Base-by-base conservation (phyloP, 805 yeast genomes). In the Tetrapisispora arboricola region DNA sequence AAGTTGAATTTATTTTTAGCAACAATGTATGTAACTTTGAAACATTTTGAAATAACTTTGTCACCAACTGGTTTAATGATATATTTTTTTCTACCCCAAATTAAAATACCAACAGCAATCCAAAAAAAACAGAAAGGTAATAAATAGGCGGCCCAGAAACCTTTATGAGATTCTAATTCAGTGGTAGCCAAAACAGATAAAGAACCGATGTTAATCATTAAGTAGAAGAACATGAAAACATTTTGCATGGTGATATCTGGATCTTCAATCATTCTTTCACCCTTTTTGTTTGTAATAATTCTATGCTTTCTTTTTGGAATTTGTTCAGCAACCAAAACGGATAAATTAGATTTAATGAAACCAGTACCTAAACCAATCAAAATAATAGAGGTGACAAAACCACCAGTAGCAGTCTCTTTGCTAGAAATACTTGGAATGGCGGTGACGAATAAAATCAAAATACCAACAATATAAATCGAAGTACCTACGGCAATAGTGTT, bases 331-430 rank as follows among this genome's bases (percentile, higher is more conserved):
- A 84, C 76, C 57, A 84, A 68, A 20, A 59, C 62, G 5, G 86
- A 75, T 24, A 83, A 76, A 52, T 83, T 82, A 31, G 87, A 70
- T 59, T 84, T 84, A 57, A 84, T 84, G 50, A 86, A 80, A 54
- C 92, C 92, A 25, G 92, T 79, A 31, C 86, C 90, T 30, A 80
- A 50, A 49, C 90, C 90, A 51, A 84, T 74, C 40, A 76, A 56
- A 44, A 66, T 45, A 38, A 66, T 61, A 21, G 67, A 46, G 15
- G 57, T 54, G 41, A 65, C 54, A 16, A 76, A 75, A 32, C 90
- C 88, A 47, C 78, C 86, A 41, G 76, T 58, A 24, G 84, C 75
- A 22, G 76, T 72, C 18, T 66, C 65, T 20, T 60, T 58, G 28
- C 73, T 65, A 32, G 79, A 68, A 15, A 71, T 65, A 19, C 60